phyloP scores from a whole-genome alignment of 148 eudicot species.

The Silene uniflora region DNA sequence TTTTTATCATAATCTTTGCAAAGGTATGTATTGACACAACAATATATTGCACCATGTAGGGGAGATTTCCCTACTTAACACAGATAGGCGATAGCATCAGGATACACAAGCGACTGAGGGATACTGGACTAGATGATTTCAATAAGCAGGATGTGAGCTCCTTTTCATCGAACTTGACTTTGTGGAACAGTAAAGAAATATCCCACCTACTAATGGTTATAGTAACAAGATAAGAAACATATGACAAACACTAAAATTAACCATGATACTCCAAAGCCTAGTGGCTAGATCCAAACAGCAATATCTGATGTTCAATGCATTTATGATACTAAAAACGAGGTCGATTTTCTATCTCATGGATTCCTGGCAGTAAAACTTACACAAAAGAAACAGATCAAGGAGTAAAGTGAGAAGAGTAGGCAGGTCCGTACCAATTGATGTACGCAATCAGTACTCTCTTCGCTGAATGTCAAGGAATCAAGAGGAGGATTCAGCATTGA shows the following conservation, averaged over 20 bases:
- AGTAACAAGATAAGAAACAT: not conserved
- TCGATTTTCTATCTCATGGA: not conserved
- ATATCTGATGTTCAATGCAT: not conserved
- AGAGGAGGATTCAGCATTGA: slow-evolving; percentile 3
- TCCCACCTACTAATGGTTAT: not conserved
- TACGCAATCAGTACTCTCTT: not conserved
- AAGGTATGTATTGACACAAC: not conserved
- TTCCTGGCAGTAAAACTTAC: too few species aligned
- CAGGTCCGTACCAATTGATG: not conserved
- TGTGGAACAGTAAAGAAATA: too few species aligned
- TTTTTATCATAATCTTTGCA: too few species aligned
- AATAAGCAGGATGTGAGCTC: not conserved
- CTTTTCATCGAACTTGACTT: too few species aligned
- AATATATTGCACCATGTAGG: not conserved
- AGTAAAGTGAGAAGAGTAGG: not conserved
- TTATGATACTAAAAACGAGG: not conserved
- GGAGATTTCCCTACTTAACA: not conserved
- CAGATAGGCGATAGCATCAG: not conserved
- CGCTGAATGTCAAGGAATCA: not conserved
- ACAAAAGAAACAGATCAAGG: not conserved
- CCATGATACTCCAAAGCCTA: too few species aligned
- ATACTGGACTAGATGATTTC: too few species aligned
- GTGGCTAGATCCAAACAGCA: not conserved
- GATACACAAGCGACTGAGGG: not conserved
- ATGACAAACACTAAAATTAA: not conserved